Base-by-base conservation (phyloP, 192 early-diverging fungal genomes). In the Oehlia diaphana region DNA sequence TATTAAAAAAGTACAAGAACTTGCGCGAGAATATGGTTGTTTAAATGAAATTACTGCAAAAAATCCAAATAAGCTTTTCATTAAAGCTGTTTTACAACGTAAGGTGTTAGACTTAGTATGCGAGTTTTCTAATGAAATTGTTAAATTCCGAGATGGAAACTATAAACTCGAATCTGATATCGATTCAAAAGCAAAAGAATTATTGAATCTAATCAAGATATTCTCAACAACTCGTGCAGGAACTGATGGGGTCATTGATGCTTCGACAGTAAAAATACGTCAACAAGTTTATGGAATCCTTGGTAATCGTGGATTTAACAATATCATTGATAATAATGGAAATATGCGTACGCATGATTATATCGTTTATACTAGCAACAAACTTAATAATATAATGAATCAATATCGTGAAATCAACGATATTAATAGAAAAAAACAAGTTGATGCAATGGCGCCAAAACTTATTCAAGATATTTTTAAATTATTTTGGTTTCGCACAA, bases 251-350 rank as follows among this genome's bases (percentile, higher is more conserved):
- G 66, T 68, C 26, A 68, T 12, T 68, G 31, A 68, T 2, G 66
- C 31, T 2, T 10, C 31, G 6, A 9, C 13, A 68, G 26, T 33
- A 68, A 68, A 68, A 68, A 33, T 35, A 39, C 66, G 66, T 68
- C 66, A 68, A 68, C 13, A 68, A 68, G 31, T 68, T 68, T 68
- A 68, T 68, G 66, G 35, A 33, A 35, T 68, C 21, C 66, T 68
- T 68, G 66, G 66, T 33, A 68, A 68, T 35, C 66, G 66, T 35
- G 66, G 66, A 68, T 28, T 12, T 19, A 53, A 53, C 16, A 19
- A 53, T 53, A 53, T 53, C 0, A 53, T 53, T 4, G 50, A 53
- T 5, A 8, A 14, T 53, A 3, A 53, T 53, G 50, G 50, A 53
- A 53, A 13, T 53, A 53, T 8, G 13, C 13, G 12, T 4, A 53